Evolutionary conservation across 1,139 yeast genomes (phyloP), one percentile per base, ranked within the genome.

Genomic region (Suzukiozyma palmioleophila): DNA sequence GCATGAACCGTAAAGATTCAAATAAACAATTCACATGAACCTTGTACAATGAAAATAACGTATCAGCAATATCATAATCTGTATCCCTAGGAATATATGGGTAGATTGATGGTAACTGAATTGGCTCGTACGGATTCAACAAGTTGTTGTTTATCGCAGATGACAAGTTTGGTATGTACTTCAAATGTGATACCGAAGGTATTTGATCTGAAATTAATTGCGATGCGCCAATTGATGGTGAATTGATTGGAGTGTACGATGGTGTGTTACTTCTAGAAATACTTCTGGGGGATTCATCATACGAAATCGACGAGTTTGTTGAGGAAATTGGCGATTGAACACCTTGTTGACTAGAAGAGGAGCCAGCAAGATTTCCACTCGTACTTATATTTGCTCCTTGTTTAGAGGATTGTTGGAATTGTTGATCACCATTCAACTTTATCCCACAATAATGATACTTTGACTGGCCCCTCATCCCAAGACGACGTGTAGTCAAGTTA

Each of bases 381-480:
- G 13, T 24, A 11, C 25, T 16, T 5, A 18, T 7, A 10, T 8
- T 18, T 12, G 14, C 15, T 25, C 12, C 24, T 9, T 8, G 21
- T 31, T 32, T 39, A n/a, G 38, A 42, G 21, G 41, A 43, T 18
- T 38, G 47, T 9, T 54, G 53, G 51, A 54, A 42, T 39, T 53
- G 53, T 32, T 55, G 66, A 37, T 79, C 85, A 8, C 78, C 84
- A 14, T 76, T 63, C 39, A 89, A 60, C 50, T 75, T 76, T 39
- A 89, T 70, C 1, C 97, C 97, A 62, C 96, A 87, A 57, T 89
- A 90, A 57, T 89, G 96, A 58, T 90, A 89, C 54, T 87, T 86
- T 15, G 92, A 82, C 54, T 85, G 90, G 8, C 96, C 96, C 39
- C 96, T 71, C 62, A 84, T 82, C 10, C 97, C 97, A 43, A 89